Percentiles rank a stretch among this genome's conserved stretches.
phyloP scores from a whole-genome alignment of 768 basidiomycete genomes.

The Lenzites betulinus region DNA sequence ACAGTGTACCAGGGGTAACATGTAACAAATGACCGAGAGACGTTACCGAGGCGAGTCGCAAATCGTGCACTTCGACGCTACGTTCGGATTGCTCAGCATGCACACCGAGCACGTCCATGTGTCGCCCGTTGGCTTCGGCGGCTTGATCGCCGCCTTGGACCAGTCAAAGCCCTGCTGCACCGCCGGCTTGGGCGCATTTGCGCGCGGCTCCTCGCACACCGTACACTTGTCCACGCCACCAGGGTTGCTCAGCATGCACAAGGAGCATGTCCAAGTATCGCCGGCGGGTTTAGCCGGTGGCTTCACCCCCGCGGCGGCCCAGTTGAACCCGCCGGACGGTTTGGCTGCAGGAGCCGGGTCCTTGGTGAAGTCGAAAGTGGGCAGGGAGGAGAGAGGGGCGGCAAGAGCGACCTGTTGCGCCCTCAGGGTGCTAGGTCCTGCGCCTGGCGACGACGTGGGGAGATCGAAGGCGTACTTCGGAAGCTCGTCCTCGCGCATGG shows the following conservation, averaged over 20 bases:
- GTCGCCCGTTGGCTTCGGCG: constrained; percentile 13
- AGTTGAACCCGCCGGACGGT: constrained; percentile 51
- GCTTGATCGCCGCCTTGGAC: constrained; percentile 33
- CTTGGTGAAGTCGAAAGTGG: constrained; percentile 43
- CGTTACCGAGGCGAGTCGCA: constrained; percentile 41
- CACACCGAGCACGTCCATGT: constrained; percentile 32
- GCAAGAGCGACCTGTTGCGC: constrained; percentile 42
- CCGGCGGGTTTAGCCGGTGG: constrained; percentile 36
- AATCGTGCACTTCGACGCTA: constrained; percentile 48
- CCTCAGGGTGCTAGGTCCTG: constrained; percentile 24
- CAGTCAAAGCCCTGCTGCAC: constrained; percentile 31
- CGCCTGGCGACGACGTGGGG: constrained; percentile 26
- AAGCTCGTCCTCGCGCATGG: constrained; percentile 35
- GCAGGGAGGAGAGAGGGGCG: constrained; percentile 46
- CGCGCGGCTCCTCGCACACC: constrained; percentile 43
- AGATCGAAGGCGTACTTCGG: constrained; percentile 38
- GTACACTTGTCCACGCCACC: constrained; percentile 45
- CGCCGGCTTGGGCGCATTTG: constrained; percentile 18
- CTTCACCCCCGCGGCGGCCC: constrained; percentile 62
- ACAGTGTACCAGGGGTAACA: constrained; percentile 12
- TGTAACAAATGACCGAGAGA: constrained; percentile 10
- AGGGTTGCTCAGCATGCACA: constrained; percentile 49
- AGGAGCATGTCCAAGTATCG: constrained; percentile 56
- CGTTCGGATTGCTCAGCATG: constrained; percentile 46
- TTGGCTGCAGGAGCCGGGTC: constrained; percentile 1